Percentiles rank a stretch among this genome's conserved stretches.
Conservation (phyloP, 2,329 filamentous ascomycete genomes). For the Aaosphaeria arxii region DNA sequence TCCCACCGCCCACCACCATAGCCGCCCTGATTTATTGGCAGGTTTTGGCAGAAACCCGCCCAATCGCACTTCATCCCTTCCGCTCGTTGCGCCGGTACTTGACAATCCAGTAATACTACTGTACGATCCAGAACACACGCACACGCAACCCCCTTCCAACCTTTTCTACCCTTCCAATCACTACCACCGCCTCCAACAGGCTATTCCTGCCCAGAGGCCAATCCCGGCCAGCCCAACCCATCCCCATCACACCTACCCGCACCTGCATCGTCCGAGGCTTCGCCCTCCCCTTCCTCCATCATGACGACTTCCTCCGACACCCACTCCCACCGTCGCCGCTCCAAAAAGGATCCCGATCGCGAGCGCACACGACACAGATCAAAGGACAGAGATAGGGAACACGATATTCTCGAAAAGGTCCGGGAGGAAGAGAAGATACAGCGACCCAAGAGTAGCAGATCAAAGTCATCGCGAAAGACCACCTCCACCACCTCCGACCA, state of each 20-base stretch:
- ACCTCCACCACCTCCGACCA: constrained; percentile 26
- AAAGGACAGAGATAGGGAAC: constrained; percentile 23
- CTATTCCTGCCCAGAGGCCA: too few relatives aligned
- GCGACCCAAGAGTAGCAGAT: constrained; percentile 23
- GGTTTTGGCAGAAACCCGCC: too few relatives aligned
- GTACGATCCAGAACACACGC: too few relatives aligned
- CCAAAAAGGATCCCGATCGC: constrained; percentile 34
- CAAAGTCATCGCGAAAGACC: constrained; percentile 19
- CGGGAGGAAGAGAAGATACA: constrained; percentile 2
- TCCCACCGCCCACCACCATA: too few relatives aligned
- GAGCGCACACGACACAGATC: constrained; percentile 17
- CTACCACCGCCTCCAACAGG: too few relatives aligned
- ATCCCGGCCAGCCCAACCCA: too few relatives aligned
- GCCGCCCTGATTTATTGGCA: too few relatives aligned
- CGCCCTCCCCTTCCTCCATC: background rate
- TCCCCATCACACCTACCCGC: constrained; percentile 15
- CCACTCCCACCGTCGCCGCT: constrained; percentile 20
- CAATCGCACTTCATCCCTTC: too few relatives aligned
- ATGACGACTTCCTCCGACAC: constrained; percentile 20
- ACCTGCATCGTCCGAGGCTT: constrained; percentile 3
- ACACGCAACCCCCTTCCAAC: too few relatives aligned
- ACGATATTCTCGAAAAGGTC: background rate
- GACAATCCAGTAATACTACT: too few relatives aligned
- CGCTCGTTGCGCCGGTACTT: too few relatives aligned
- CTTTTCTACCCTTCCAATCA: too few relatives aligned